Percentiles rank a stretch among this genome's conserved stretches.
Conservation (phyloP, 257 asterid genomes). For the Gentiana dahurica region DNA sequence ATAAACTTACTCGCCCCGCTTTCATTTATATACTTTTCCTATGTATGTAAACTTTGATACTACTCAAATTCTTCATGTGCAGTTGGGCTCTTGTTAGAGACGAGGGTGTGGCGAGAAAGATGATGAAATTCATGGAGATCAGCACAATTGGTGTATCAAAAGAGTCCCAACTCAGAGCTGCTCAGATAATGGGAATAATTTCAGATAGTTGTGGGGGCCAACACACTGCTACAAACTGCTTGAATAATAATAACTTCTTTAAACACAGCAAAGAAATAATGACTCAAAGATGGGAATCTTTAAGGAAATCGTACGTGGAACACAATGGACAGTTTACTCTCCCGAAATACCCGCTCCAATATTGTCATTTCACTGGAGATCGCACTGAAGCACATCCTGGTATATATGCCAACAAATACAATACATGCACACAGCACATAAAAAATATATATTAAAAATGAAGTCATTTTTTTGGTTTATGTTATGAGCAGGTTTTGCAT, state of each 20-base stretch:
- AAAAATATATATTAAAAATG: too few species aligned
- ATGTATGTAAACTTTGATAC: too few species aligned
- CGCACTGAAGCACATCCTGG: slow-evolving; percentile 49
- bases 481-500: slow-evolving; percentile 58
- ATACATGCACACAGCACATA: too few species aligned
- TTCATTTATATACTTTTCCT: too few species aligned
- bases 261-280: slow-evolving; percentile 22
- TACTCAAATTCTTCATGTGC: not conserved
- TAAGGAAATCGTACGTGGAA: slow-evolving; percentile 34
- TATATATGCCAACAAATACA: slow-evolving; percentile 6
- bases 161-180: slow-evolving; percentile 76
- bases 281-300: slow-evolving; percentile 50
- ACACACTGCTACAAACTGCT: not conserved
- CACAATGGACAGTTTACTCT: slow-evolving; percentile 20
- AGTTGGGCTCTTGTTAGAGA: slow-evolving; percentile 84
- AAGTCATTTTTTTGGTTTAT: too few species aligned
- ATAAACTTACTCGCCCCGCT: too few species aligned
- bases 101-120: slow-evolving; percentile 45
- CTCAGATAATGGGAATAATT: slow-evolving; percentile 35
- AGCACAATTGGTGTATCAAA: slow-evolving; percentile 83
- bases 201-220: slow-evolving; percentile 42
- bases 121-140: slow-evolving; percentile 61
- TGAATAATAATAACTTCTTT: slow-evolving; percentile 41
- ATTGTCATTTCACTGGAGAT: slow-evolving; percentile 38
- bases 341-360: slow-evolving; percentile 34